A percentile compares a stretch with the other conserved stretches of the same genome.
These are phyloP conservation scores for Thermothelomyces thermophilus DNA, from an alignment of 2,329 filamentous ascomycete genomes.

Conservation along the genomic window DNA sequence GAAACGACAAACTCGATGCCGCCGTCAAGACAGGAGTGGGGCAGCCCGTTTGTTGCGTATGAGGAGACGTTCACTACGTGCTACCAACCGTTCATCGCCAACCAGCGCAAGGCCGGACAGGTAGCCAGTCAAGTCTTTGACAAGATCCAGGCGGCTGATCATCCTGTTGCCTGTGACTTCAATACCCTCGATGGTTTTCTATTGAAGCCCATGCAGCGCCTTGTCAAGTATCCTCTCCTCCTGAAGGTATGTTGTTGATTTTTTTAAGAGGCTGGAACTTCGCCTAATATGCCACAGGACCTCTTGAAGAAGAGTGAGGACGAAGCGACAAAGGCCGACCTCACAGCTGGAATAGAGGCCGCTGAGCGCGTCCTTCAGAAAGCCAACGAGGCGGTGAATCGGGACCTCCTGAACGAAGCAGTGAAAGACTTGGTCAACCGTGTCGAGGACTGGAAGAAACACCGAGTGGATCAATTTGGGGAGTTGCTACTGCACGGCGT, in stretches of 20 bases:
- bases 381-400: conserved; percentile 86
- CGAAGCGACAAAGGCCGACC: conserved; percentile 62
- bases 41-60: conserved; percentile 78
- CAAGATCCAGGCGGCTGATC: conserved; percentile 71
- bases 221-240: conserved; percentile 90
- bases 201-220: conserved; percentile 90
- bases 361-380: conserved; percentile 75
- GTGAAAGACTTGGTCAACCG: conserved; percentile 72
- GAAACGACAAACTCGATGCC: conserved; percentile 89
- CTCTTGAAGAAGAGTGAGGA: conserved; percentile 79
- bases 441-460: conserved; percentile 96
- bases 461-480: conserved; percentile 85
- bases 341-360: conserved; percentile 70
- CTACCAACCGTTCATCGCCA: conserved; percentile 95
- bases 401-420: conserved; percentile 76
- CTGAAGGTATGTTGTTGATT: conserved; percentile 56
- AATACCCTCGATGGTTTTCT: conserved; percentile 88
- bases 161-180: conserved; percentile 75
- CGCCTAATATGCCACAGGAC: conserved; percentile 52
- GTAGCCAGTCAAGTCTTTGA: conserved; percentile 81
- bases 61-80: conserved; percentile 77
- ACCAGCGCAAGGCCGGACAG: conserved; percentile 83
- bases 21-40: conserved; percentile 78
- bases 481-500: conserved; percentile 81
- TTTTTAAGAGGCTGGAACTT: too few species aligned